Percentiles rank a stretch among this genome's conserved stretches.
phyloP scores from a whole-genome alignment of 495 filamentous ascomycete species.

The Penicillium subrubescens region DNA sequence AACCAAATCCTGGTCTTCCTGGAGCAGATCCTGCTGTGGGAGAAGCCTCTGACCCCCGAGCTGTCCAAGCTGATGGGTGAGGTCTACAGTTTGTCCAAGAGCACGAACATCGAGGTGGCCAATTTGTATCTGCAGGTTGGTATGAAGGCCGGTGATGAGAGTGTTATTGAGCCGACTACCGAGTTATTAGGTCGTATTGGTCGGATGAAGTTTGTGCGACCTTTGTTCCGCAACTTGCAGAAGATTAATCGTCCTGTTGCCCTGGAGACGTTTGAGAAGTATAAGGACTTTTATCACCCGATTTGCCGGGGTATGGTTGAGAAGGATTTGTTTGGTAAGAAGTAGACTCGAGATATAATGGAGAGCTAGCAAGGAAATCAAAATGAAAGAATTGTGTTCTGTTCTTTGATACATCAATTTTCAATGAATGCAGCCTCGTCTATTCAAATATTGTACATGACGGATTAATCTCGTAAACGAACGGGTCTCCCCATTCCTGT shows the following conservation, averaged over 20 bases:
- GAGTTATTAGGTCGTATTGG: slow-evolving; percentile 80
- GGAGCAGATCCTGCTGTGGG: slow-evolving; percentile 68
- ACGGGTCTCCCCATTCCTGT: neutral
- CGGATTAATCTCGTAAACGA: slow-evolving; percentile 8
- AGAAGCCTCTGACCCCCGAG: slow-evolving; percentile 59
- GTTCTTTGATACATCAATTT: neutral
- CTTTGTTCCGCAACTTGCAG: slow-evolving; percentile 72
- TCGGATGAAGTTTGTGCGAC: slow-evolving; percentile 95
- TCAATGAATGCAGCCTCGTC: slow-evolving; percentile 5
- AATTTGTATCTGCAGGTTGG: slow-evolving; percentile 76
- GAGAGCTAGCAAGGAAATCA: neutral
- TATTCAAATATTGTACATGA: slow-evolving; percentile 30
- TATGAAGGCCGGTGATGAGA: slow-evolving; percentile 68
- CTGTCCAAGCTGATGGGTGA: slow-evolving; percentile 68
- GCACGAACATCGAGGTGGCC: slow-evolving; percentile 82
- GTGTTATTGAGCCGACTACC: slow-evolving; percentile 66
- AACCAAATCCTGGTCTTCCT: slow-evolving; percentile 92
- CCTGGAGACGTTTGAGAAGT: slow-evolving; percentile 78
- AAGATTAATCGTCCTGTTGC: slow-evolving; percentile 74
- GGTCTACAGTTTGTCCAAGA: slow-evolving; percentile 66
- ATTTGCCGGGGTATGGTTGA: slow-evolving; percentile 83
- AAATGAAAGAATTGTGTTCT: neutral
- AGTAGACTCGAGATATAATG: slow-evolving; percentile 16
- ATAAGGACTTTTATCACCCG: slow-evolving; percentile 92
- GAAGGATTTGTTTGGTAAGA: slow-evolving; percentile 72